Percentiles rank a stretch among this genome's conserved stretches.
These are phyloP conservation scores for Cutaneotrichosporon dermatis DNA, from an alignment of 1,284 basidiomycete species.

Conservation along the genomic window DNA sequence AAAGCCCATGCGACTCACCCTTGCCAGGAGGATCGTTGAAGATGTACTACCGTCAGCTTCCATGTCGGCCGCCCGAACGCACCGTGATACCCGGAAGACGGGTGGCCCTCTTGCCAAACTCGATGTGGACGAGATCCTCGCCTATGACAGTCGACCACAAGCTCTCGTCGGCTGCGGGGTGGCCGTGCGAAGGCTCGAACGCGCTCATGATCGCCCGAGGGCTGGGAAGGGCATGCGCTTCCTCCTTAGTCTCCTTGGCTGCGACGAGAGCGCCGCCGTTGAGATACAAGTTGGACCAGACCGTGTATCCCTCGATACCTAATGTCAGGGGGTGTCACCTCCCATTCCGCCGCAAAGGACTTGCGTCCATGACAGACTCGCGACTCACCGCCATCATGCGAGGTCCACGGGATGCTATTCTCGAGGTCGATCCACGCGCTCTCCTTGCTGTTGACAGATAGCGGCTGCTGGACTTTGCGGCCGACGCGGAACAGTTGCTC, in stretches of 20 bases:
- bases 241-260: constrained; percentile 10
- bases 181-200: constrained; percentile 6
- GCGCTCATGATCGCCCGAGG: constrained; percentile 17
- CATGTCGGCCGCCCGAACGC: constrained; percentile 6
- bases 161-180: constrained; percentile 24
- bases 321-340: not conserved
- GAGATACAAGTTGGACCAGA: constrained; percentile 38
- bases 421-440: constrained; percentile 22
- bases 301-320: constrained; percentile 35
- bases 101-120: constrained; percentile 29
- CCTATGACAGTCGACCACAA: constrained; percentile 26
- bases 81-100: constrained; percentile 36
- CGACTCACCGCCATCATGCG: constrained; percentile 34
- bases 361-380: too few relatives aligned
- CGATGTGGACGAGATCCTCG: constrained; percentile 21
- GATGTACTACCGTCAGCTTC: constrained; percentile 25
- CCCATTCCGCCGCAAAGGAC: not conserved
- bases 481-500: not conserved
- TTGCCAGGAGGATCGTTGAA: constrained; percentile 41
- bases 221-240: constrained; percentile 6
- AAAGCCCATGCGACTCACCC: constrained; percentile 15
- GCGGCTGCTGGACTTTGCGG: not conserved
- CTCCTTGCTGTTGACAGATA: too few relatives aligned
- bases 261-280: constrained; percentile 20
- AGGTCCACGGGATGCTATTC: constrained; percentile 19